These are phyloP conservation scores for Trichoderma parareesei DNA, from an alignment of 495 filamentous ascomycete genomes.

Conservation along the genomic window DNA sequence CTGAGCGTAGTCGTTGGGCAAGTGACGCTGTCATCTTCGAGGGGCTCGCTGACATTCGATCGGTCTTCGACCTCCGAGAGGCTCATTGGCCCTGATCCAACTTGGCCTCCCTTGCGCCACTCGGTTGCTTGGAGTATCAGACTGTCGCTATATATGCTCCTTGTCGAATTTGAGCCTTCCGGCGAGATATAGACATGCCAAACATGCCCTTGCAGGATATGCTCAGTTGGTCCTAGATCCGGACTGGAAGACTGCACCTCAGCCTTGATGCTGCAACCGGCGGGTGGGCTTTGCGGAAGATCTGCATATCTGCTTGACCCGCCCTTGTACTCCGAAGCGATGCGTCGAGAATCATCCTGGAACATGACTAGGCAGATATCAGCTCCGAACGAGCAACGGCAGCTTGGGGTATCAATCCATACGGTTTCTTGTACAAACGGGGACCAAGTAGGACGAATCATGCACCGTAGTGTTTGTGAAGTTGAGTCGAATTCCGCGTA, in stretches of 20 bases:
- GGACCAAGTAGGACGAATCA: conserved; percentile 56
- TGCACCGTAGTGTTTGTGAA: conserved; percentile 81
- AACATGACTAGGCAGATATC: conserved; percentile 47
- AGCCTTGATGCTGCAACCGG: neutral
- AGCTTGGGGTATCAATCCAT: neutral
- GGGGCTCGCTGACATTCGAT: neutral
- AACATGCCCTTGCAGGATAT: neutral
- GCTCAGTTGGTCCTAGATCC: neutral
- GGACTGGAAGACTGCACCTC: neutral
- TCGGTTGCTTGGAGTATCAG: neutral
- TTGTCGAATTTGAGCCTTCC: conserved; percentile 3
- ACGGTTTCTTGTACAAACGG: conserved; percentile 8
- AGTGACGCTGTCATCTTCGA: neutral
- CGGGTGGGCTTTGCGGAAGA: neutral
- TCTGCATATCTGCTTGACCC: conserved; percentile 65
- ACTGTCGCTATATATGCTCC: conserved; percentile 8
- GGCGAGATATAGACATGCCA: neutral
- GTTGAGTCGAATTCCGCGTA: conserved; percentile 80
- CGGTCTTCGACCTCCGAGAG: neutral
- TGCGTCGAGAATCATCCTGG: conserved; percentile 80
- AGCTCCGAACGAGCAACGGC: neutral
- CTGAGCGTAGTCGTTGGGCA: neutral
- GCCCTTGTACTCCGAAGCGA: conserved; percentile 86
- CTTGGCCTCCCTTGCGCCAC: neutral
- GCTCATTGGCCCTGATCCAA: neutral